Evolutionary conservation across 2,329 filamentous ascomycete genomes (phyloP).

Genomic region (Colletotrichum liriopes): DNA sequence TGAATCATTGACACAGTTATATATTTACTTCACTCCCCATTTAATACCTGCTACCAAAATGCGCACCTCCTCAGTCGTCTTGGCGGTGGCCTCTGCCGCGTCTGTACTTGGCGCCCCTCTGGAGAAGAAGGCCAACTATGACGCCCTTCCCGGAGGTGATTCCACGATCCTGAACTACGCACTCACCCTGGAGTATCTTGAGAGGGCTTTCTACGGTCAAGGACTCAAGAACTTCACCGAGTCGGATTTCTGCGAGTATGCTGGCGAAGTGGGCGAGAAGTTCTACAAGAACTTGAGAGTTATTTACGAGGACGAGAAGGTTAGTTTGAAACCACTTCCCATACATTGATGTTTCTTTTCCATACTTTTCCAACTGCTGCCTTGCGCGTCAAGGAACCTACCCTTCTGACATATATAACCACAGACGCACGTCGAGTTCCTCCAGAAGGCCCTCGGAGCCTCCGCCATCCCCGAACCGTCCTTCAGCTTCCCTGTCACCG

Average conservation of each 20-base stretch:
- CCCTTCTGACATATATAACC: not conserved
- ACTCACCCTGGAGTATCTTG: slow-evolving; percentile 69
- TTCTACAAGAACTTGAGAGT: slow-evolving; percentile 73
- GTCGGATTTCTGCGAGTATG: slow-evolving; percentile 66
- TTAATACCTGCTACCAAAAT: slow-evolving; percentile 11
- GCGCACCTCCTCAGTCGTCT: slow-evolving; percentile 33
- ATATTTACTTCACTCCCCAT: not conserved
- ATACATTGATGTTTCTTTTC: not conserved
- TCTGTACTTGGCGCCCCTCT: slow-evolving; percentile 33
- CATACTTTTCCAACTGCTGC: not conserved
- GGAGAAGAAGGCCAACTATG: slow-evolving; percentile 43
- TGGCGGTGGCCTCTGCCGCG: slow-evolving; percentile 30
- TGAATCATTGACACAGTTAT: not conserved
- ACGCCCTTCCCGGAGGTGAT: slow-evolving; percentile 44
- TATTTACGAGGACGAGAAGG: slow-evolving; percentile 69
- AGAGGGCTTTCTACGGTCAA: slow-evolving; percentile 74
- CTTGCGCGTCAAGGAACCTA: not conserved
- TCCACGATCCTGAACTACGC: slow-evolving; percentile 60
- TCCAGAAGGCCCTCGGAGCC: slow-evolving; percentile 64
- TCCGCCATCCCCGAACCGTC: slow-evolving; percentile 57
- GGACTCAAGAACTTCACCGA: slow-evolving; percentile 71
- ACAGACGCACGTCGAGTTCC: slow-evolving; percentile 70
- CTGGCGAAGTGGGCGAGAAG: slow-evolving; percentile 57
- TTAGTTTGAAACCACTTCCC: not conserved
- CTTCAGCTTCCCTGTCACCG: slow-evolving; percentile 70